phyloP scores from a whole-genome alignment of 345 rosid species.

The Salix dunnii region DNA sequence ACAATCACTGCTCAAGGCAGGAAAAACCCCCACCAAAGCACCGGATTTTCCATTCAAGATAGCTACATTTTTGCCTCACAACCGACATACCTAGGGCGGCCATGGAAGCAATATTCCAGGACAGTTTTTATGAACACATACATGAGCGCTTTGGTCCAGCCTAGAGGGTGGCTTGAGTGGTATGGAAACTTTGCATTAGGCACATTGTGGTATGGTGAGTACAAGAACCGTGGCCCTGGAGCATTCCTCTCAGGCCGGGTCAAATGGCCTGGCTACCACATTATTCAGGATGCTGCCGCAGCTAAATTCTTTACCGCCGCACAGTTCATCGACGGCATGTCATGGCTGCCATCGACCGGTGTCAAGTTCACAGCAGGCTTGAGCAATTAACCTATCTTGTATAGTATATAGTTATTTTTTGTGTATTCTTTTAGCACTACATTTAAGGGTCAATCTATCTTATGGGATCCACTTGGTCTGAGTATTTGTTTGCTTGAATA shows the following conservation, averaged over 20 bases:
- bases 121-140: slow-evolving; percentile 26
- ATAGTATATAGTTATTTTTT: background rate
- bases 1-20: slow-evolving; percentile 30
- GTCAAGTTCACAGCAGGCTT: slow-evolving; percentile 23
- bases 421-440: background rate
- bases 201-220: slow-evolving; percentile 30
- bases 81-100: slow-evolving; percentile 27
- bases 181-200: slow-evolving; percentile 24
- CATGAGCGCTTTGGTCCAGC: slow-evolving; percentile 23
- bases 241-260: slow-evolving; percentile 12
- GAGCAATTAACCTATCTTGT: background rate
- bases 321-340: slow-evolving; percentile 22
- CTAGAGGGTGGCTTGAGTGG: slow-evolving; percentile 33
- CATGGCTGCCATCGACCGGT: slow-evolving; percentile 27
- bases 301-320: slow-evolving; percentile 25
- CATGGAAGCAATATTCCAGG: slow-evolving; percentile 31
- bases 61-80: slow-evolving; percentile 24
- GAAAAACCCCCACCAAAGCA: slow-evolving; percentile 26
- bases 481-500: background rate
- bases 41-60: slow-evolving; percentile 25
- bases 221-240: slow-evolving; percentile 25
- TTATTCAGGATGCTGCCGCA: slow-evolving; percentile 10
- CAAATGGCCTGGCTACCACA: slow-evolving; percentile 31
- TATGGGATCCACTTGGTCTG: background rate
- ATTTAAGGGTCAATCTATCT: background rate